Percentiles rank a stretch among this genome's conserved stretches.
phyloP scores from a whole-genome alignment of 176 grass and related monocot genomes.

The Musa troglodytarum region DNA sequence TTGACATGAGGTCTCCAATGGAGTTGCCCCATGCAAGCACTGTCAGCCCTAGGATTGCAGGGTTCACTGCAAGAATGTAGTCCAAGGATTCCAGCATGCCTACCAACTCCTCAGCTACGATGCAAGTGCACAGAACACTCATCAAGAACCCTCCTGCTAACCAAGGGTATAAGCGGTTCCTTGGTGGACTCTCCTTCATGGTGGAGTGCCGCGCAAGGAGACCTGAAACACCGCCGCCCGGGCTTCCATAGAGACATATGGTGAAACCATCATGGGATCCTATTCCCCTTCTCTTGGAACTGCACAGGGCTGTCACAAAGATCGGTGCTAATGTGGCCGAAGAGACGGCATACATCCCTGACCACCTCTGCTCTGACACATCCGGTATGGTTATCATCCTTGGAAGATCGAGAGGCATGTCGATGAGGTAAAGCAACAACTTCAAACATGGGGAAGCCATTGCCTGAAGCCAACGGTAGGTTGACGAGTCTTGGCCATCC shows the following conservation, averaged over 20 bases:
- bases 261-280: slow-evolving; percentile 1
- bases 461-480: neutral
- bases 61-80: slow-evolving; percentile 45
- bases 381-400: slow-evolving; percentile 74
- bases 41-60: slow-evolving; percentile 61
- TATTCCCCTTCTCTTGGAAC: slow-evolving; percentile 11
- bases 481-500: neutral
- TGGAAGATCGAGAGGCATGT: slow-evolving; percentile 69
- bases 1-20: slow-evolving; percentile 62
- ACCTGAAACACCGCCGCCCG: slow-evolving; percentile 24
- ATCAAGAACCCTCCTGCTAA: slow-evolving; percentile 58
- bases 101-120: slow-evolving; percentile 65
- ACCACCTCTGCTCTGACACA: slow-evolving; percentile 53
- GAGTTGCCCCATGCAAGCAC: slow-evolving; percentile 91
- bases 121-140: slow-evolving; percentile 83
- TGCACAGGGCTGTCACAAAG: slow-evolving; percentile 42
- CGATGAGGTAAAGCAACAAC: slow-evolving; percentile 16
- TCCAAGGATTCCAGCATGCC: slow-evolving; percentile 58
- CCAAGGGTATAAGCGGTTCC: slow-evolving; percentile 38
- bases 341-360: slow-evolving; percentile 29
- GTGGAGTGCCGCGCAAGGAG: slow-evolving; percentile 28
- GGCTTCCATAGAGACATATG: slow-evolving; percentile 11
- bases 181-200: slow-evolving; percentile 10
- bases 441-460: neutral
- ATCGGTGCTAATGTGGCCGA: slow-evolving; percentile 49